phyloP scores from a whole-genome alignment of 495 filamentous ascomycete species.

The Mycothermus thermophilus region DNA sequence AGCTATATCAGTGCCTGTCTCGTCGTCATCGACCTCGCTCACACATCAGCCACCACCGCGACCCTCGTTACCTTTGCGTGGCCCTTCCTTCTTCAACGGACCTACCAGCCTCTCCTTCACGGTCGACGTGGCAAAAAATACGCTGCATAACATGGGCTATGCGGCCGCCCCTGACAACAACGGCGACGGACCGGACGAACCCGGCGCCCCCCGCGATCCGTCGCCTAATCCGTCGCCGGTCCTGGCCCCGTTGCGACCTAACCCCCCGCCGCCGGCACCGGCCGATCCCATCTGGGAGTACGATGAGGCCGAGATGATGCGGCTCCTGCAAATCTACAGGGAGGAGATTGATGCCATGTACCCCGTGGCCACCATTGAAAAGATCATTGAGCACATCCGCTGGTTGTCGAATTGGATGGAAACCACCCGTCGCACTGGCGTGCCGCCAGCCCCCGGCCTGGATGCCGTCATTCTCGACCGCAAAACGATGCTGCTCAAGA shows the following conservation, averaged over 20 bases:
- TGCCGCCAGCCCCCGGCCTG: conserved; percentile 16
- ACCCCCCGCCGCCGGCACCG: conserved; percentile 26
- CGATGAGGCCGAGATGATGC: conserved; percentile 53
- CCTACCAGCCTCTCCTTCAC: conserved; percentile 79
- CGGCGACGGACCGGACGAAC: too few species aligned
- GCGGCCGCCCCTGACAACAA: conserved; percentile 40
- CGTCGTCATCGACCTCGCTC: conserved; percentile 23
- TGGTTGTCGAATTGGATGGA: conserved; percentile 59
- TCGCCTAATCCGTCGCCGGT: conserved; percentile 39
- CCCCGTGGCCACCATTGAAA: conserved; percentile 59
- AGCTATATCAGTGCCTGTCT: conserved; percentile 8
- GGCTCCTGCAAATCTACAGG: conserved; percentile 58
- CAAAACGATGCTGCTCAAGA: conserved; percentile 57
- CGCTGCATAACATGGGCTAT: conserved; percentile 81
- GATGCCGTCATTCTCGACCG: conserved; percentile 54
- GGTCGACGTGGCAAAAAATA: conserved; percentile 75
- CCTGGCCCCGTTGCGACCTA: conserved; percentile 13
- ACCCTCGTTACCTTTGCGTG: conserved; percentile 16
- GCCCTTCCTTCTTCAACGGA: conserved; percentile 60
- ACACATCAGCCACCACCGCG: conserved; percentile 20
- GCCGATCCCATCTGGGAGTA: conserved; percentile 64
- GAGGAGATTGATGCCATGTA: conserved; percentile 84
- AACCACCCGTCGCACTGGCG: conserved; percentile 17
- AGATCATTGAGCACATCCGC: conserved; percentile 48
- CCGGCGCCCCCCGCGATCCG: conserved; percentile 28